Conservation (phyloP, 2,329 filamentous ascomycete species). For the Scytalidium lignicola region DNA sequence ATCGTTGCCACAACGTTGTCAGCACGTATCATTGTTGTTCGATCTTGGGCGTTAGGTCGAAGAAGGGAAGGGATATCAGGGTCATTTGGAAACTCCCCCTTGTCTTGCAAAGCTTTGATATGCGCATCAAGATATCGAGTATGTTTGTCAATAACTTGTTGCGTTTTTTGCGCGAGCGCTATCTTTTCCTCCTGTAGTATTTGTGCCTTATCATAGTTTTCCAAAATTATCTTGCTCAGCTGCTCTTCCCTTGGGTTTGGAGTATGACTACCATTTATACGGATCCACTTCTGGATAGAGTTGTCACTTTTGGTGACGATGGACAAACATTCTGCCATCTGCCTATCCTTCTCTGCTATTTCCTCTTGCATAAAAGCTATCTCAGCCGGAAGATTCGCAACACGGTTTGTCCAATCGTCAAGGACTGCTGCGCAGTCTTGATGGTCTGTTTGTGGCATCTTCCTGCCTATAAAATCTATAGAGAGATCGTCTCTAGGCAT, state of each 20-base stretch:
- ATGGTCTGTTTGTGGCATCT: slow-evolving; percentile 56
- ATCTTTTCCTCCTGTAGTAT: slow-evolving; percentile 72
- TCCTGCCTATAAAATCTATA: slow-evolving; percentile 59
- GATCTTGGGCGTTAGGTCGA: slow-evolving; percentile 48
- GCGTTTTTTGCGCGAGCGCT: slow-evolving; percentile 59
- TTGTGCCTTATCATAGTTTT: slow-evolving; percentile 65
- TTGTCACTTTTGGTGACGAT: slow-evolving; percentile 67
- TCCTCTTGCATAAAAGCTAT: slow-evolving; percentile 80
- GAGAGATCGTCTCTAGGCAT: slow-evolving; percentile 71
- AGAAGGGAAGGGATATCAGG: slow-evolving; percentile 59
- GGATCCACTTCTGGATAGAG: slow-evolving; percentile 78
- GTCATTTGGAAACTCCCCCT: slow-evolving; percentile 44
- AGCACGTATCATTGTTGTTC: slow-evolving; percentile 25
- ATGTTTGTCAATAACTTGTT: slow-evolving; percentile 57
- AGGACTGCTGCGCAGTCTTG: slow-evolving; percentile 65
- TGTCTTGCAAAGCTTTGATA: slow-evolving; percentile 57
- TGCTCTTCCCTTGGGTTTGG: slow-evolving; percentile 70
- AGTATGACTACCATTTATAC: slow-evolving; percentile 66
- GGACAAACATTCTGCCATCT: slow-evolving; percentile 63
- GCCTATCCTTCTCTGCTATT: slow-evolving; percentile 72
- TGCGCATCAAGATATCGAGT: slow-evolving; percentile 56
- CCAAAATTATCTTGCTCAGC: slow-evolving; percentile 59
- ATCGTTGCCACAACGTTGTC: slow-evolving; percentile 13
- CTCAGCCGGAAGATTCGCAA: slow-evolving; percentile 76
- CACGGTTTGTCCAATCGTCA: slow-evolving; percentile 71